Evolutionary conservation across 2,329 filamentous ascomycete species (phyloP).

Genomic region (Colletotrichum tamarilloi): DNA sequence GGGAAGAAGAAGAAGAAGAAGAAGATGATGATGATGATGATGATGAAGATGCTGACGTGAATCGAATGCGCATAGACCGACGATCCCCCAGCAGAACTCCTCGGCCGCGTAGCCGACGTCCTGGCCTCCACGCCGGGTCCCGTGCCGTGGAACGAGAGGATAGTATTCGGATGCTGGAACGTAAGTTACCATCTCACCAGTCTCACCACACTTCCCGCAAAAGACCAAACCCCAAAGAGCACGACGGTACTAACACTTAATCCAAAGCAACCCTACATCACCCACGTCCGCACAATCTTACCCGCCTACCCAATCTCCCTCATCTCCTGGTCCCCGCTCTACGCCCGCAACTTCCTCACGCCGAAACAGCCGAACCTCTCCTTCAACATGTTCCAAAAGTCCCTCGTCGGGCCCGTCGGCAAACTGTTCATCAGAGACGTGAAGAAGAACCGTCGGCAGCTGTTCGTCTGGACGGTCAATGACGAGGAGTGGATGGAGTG

Average conservation of each 20-base stretch:
- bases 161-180: conserved; percentile 87
- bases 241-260: neutral
- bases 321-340: conserved; percentile 74
- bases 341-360: conserved; percentile 76
- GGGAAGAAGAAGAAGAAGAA: neutral
- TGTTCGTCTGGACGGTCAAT: conserved; percentile 92
- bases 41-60: neutral
- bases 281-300: conserved; percentile 69
- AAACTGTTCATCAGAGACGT: conserved; percentile 72
- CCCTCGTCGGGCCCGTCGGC: conserved; percentile 77
- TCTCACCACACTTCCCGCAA: too few relatives aligned
- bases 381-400: conserved; percentile 81
- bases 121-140: conserved; percentile 63
- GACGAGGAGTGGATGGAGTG: conserved; percentile 82
- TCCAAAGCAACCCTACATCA: conserved; percentile 66
- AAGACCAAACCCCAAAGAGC: too few relatives aligned
- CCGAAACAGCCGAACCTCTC: conserved; percentile 69
- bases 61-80: conserved; percentile 62
- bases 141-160: conserved; percentile 75
- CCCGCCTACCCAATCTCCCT: conserved; percentile 73
- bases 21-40: too few relatives aligned
- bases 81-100: conserved; percentile 76
- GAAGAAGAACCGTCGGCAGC: conserved; percentile 56
- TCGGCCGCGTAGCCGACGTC: conserved; percentile 74
- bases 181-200: conserved; percentile 51